These are phyloP conservation scores for Sphaceloma murrayae DNA, from an alignment of 2,329 filamentous ascomycete species.

Conservation along the genomic window DNA sequence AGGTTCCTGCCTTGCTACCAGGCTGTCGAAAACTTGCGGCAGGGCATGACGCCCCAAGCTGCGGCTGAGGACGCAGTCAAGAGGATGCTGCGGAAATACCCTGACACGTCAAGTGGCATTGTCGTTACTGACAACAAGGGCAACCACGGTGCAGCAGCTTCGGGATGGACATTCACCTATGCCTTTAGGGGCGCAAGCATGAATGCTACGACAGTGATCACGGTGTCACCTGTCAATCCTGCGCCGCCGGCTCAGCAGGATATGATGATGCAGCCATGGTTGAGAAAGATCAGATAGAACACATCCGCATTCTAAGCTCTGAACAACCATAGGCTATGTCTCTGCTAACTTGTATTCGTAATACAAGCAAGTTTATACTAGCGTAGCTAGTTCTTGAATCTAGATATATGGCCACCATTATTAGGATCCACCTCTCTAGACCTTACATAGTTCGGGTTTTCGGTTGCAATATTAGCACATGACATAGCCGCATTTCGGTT, in stretches of 20 bases:
- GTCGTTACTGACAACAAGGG: conserved; percentile 8
- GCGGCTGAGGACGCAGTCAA: conserved; percentile 7
- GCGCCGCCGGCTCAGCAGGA: background rate
- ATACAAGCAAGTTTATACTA: too few relatives aligned
- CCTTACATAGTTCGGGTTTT: too few relatives aligned
- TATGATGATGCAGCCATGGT: conserved; percentile 10
- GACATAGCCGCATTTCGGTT: too few relatives aligned
- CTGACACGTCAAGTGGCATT: conserved; percentile 9
- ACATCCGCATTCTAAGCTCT: too few relatives aligned
- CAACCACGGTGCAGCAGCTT: conserved; percentile 3
- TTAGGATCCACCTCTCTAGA: too few relatives aligned
- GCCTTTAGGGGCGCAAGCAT: conserved; percentile 8
- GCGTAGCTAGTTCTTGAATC: too few relatives aligned
- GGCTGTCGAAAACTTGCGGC: conserved; percentile 10
- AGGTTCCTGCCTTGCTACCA: conserved; percentile 10
- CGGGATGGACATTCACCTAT: conserved; percentile 10
- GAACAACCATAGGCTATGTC: too few relatives aligned
- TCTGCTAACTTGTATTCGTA: too few relatives aligned
- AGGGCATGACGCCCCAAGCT: conserved; percentile 6
- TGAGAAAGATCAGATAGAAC: too few relatives aligned
- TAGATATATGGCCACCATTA: too few relatives aligned
- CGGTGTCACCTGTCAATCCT: background rate
- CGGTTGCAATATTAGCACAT: too few relatives aligned
- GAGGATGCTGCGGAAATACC: conserved; percentile 7
- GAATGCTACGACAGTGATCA: conserved; percentile 6